A percentile compares a stretch with the other conserved stretches of the same genome.
Conservation (phyloP, 805 yeast species). For the Metschnikowia colocasiae region DNA sequence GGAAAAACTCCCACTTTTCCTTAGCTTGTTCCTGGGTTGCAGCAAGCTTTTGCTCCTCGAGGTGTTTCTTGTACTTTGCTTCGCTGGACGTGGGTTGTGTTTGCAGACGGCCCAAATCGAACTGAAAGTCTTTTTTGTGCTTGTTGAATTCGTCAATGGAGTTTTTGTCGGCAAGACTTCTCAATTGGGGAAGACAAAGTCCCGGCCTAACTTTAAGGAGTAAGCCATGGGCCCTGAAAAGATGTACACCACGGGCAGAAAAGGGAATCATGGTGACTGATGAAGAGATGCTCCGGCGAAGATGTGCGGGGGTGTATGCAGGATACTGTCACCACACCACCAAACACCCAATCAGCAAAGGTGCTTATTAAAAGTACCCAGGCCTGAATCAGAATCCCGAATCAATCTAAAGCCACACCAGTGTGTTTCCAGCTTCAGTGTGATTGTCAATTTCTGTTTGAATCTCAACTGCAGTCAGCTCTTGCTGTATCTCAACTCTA, state of each 20-base stretch:
- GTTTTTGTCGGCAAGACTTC: constrained; percentile 7
- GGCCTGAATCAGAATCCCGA: too few relatives aligned
- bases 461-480: too few relatives aligned
- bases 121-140: constrained; percentile 27
- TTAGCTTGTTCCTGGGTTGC: constrained; percentile 25
- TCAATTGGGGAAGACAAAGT: background rate
- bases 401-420: too few relatives aligned
- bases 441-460: too few relatives aligned
- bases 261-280: background rate
- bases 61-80: constrained; percentile 29
- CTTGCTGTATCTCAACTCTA: too few relatives aligned
- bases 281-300: background rate
- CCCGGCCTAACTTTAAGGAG: background rate
- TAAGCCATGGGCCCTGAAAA: too few relatives aligned
- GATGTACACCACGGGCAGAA: background rate
- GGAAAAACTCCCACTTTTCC: constrained; percentile 36
- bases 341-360: too few relatives aligned
- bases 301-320: background rate
- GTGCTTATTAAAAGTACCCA: too few relatives aligned
- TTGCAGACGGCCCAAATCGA: constrained; percentile 9
- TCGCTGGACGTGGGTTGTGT: constrained; percentile 32
- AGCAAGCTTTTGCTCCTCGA: constrained; percentile 27
- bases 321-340: background rate
- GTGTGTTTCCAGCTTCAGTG: too few relatives aligned
- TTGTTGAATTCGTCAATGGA: constrained; percentile 39